Base-by-base conservation (phyloP, 129 eudicot species). In the Solidago caesia region DNA sequence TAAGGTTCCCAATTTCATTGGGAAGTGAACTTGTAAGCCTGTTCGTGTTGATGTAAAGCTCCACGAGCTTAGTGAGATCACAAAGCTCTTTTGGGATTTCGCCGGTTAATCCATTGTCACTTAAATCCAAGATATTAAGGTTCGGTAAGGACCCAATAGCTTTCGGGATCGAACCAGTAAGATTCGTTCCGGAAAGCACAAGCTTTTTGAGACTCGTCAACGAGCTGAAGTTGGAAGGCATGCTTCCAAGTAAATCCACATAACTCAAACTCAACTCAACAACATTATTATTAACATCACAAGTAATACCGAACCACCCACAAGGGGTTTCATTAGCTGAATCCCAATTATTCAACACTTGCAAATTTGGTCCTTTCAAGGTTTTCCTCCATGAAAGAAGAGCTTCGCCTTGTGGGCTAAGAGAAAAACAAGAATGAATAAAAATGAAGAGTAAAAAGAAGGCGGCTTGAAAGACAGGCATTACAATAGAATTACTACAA, bases 21-120 rank as follows among this genome's bases (percentile, higher is more conserved):
- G 96, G 96, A 16, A 93, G 82, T 0, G 92, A 80, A 60, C 98
- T 96, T 64, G 79, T 84, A 8, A 93, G 83, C 63, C 63, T 76
- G 75, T 90, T 90, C 0, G 96, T 82, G 59, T 88, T 84, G 75
- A 93, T 73, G 72, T 71, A 69, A 39, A 93, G 96, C 53, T 86
- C 78, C 66, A 90, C 87, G 9, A 93, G 88, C 82, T 82, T 88
- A 39, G 84, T 72, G 42, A 90, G 73, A 63, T 46, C 46, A 67
- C 81, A 84, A 13, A 90, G 78, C 82, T 80, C 86, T 2, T 66
- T 55, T 10, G 98, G 96, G 68, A 93, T 88, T 65, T 88, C 93
- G 3, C 98, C 98, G 0, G 82, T 84, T 10, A 93, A 81, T 41
- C 88, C 92, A 78, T 93, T 93, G 74, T 90, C 96, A 64, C 98